A percentile compares a stretch with the other conserved stretches of the same genome.
Conservation (phyloP, 345 rosid species). For the Brassica carinata region DNA sequence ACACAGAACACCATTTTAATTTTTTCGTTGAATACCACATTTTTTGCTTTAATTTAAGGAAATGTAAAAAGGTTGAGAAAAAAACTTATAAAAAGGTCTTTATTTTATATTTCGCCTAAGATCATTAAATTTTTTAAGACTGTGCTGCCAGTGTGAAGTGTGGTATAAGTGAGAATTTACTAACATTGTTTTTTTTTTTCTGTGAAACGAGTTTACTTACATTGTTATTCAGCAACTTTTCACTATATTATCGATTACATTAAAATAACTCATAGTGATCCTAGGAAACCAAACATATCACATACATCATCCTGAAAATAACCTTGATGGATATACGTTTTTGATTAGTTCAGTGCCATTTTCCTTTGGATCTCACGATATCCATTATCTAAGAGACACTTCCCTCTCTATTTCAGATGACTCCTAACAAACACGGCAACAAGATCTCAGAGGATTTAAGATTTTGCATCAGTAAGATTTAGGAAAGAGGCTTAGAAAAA, state of each 20-base stretch:
- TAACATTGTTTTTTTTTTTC: neutral
- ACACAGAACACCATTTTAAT: too few species aligned
- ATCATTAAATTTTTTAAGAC: too few species aligned
- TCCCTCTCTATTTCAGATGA: neutral
- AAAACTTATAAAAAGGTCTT: too few species aligned
- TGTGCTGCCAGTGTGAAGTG: neutral
- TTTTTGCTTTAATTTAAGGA: too few species aligned
- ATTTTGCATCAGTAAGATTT: neutral
- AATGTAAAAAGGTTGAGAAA: too few species aligned
- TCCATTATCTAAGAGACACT: neutral
- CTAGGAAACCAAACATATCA: slow-evolving; percentile 12
- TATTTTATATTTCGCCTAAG: too few species aligned
- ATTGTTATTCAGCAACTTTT: neutral
- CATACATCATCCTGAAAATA: slow-evolving; percentile 11
- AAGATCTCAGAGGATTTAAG: neutral
- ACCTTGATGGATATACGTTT: neutral
- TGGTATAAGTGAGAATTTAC: neutral
- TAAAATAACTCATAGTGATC: neutral
- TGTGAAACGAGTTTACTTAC: neutral
- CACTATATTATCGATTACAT: neutral
- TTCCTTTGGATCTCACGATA: slow-evolving; percentile 5
- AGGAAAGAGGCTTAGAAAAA: neutral
- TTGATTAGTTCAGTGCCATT: neutral
- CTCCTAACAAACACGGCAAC: slow-evolving; percentile 22
- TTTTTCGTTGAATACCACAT: too few species aligned